Percentiles rank a stretch among this genome's conserved stretches.
These are phyloP conservation scores for Tubosaeta sp. DNA, from an alignment of 768 basidiomycete species.

Conservation along the genomic window DNA sequence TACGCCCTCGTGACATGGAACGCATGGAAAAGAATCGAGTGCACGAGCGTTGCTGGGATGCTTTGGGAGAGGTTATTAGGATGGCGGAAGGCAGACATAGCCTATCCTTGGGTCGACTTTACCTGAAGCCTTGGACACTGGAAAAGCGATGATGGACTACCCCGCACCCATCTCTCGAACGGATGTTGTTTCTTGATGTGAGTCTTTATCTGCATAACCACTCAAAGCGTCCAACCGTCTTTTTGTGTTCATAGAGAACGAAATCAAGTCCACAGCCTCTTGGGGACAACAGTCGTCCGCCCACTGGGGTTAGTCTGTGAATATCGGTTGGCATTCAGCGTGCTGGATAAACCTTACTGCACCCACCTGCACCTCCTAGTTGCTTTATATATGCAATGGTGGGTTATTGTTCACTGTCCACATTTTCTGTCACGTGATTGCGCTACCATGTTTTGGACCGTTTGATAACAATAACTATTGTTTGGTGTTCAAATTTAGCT, in stretches of 20 bases:
- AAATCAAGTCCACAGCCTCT: neutral
- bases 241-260: neutral
- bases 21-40: slow-evolving; percentile 25
- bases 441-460: neutral
- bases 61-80: slow-evolving; percentile 49
- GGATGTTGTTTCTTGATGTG: neutral
- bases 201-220: slow-evolving; percentile 2
- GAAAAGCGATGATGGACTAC: slow-evolving; percentile 7
- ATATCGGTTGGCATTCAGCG: neutral
- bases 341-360: slow-evolving; percentile 11
- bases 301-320: slow-evolving; percentile 7
- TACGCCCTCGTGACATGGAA: slow-evolving; percentile 14
- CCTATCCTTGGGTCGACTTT: slow-evolving; percentile 48
- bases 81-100: slow-evolving; percentile 56
- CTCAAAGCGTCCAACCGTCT: neutral
- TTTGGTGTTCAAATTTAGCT: slow-evolving; percentile 14
- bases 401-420: slow-evolving; percentile 24
- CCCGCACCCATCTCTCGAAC: neutral
- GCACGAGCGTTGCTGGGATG: slow-evolving; percentile 39
- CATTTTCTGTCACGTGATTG: slow-evolving; percentile 20
- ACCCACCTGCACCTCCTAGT: slow-evolving; percentile 2
- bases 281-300: slow-evolving; percentile 12
- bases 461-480: slow-evolving; percentile 27
- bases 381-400: slow-evolving; percentile 1
- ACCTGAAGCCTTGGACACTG: slow-evolving; percentile 23